Evolutionary conservation across 2,329 filamentous ascomycete species (phyloP), one percentile per base, ranked within the genome.

Genomic region (Colletotrichum horii): DNA sequence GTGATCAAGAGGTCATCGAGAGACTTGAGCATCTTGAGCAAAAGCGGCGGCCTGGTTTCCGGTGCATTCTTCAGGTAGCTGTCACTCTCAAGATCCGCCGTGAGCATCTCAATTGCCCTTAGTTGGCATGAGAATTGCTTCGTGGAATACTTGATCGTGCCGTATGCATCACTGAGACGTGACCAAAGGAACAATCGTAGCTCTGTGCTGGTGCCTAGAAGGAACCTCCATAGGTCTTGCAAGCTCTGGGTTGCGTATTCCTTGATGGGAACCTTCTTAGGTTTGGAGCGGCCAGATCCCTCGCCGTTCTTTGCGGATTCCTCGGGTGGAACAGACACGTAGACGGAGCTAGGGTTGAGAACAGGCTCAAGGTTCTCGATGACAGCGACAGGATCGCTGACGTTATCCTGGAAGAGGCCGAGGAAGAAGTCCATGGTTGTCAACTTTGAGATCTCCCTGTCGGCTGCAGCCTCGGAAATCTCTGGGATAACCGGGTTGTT

Each of bases 341-440:
- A 86, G 2, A 92, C 91, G 1, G 92, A 88, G 6, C 89, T 86
- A 1, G 94, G 93, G 77, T 98, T 96, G 7, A 99, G 88, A 12
- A 99, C 94, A 6, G 97, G 97, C 81, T 99, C 97, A 43, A 99
- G 87, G 32, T 93, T 97, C 80, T 98, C 96, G 74, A 99, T 98
- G 24, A 98, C 92, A 7, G 93, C 90, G 15, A 96, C 91, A 0
- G 96, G 95, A 79, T 98, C 93, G 62, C 93, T 92, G 74, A 93
- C 91, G 73, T 97, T 94, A 48, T 96, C 93, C 75, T 95, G 94
- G 82, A 98, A 98, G 1, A 99, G 91, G 48, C 93, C 95, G 66
- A 96, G 89, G 84, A 99, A 98, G 83, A 98, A 98, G 81, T 98
- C 96, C 91, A 98, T 97, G 1, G 96, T 98, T 16, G 95, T 98